phyloP scores from a whole-genome alignment of 257 asterid species.

The Eucommia ulmoides region DNA sequence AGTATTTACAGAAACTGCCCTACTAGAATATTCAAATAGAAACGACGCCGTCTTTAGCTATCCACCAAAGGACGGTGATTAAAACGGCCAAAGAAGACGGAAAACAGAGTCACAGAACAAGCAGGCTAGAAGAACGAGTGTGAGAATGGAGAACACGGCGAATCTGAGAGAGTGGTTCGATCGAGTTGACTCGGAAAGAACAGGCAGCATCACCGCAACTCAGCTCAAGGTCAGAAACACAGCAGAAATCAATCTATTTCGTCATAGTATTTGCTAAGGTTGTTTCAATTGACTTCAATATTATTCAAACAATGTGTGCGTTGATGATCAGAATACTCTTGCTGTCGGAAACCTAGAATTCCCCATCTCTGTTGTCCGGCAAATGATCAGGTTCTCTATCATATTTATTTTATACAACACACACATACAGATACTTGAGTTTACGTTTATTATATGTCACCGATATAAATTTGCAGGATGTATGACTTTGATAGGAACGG shows the following conservation, averaged over 20 bases:
- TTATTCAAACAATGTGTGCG: background rate
- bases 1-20: no score
- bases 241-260: background rate
- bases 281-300: background rate
- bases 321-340: constrained; percentile 39
- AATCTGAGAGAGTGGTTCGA: constrained; percentile 61
- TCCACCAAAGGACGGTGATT: background rate
- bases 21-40: no score
- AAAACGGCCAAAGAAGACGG: background rate
- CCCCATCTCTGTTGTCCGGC: constrained; percentile 59
- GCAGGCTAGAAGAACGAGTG: background rate
- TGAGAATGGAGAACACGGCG: constrained; percentile 43
- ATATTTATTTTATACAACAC: background rate
- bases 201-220: constrained; percentile 51
- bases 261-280: background rate
- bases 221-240: constrained; percentile 58
- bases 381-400: constrained; percentile 80
- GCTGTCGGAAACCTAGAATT: constrained; percentile 61
- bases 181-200: constrained; percentile 57
- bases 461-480: constrained; percentile 33
- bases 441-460: background rate
- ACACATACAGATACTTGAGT: background rate
- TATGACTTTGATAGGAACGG: constrained; percentile 69
- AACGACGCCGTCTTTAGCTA: no score
- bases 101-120: background rate